Percentiles rank a stretch among this genome's conserved stretches.
Conservation (phyloP, 371 early-diverging fungal genomes). For the Lichtheimia ramosa region DNA sequence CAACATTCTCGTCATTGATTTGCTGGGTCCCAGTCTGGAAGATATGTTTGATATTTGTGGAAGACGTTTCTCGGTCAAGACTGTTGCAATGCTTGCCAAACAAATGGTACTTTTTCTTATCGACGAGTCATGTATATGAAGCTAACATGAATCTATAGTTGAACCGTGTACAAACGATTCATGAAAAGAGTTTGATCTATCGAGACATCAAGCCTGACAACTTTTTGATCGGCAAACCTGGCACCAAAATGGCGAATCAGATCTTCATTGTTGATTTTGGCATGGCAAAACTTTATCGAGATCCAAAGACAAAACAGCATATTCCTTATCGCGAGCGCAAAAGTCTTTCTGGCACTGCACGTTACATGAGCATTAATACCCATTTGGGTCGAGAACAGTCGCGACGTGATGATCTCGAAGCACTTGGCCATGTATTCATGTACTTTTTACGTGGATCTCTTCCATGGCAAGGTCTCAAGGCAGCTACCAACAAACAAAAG, state of each 20-base stretch:
- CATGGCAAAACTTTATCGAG: conserved; percentile 86
- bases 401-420: conserved; percentile 92
- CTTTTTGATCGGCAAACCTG: conserved; percentile 81
- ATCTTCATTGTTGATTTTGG: conserved; percentile 87
- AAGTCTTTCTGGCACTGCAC: conserved; percentile 84
- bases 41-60: conserved; percentile 94
- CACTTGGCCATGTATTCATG: conserved; percentile 89
- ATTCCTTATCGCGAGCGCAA: conserved; percentile 82
- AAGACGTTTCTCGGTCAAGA: conserved; percentile 89
- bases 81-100: conserved; percentile 93
- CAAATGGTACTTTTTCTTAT: conserved; percentile 71
- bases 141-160: conserved; percentile 45
- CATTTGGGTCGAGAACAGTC: conserved; percentile 89
- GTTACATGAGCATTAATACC: conserved; percentile 91
- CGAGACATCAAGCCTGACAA: conserved; percentile 99
- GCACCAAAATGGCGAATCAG: conserved; percentile 44
- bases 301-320: conserved; percentile 81
- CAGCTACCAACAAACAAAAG: conserved; percentile 88
- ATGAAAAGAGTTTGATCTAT: conserved; percentile 93
- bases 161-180: conserved; percentile 85
- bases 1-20: conserved; percentile 91
- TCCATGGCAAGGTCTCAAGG: conserved; percentile 94
- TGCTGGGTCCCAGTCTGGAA: conserved; percentile 94
- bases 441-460: conserved; percentile 87
- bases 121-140: neutral